Evolutionary conservation across 495 filamentous ascomycete species (phyloP).

Genomic region (Cudoniella acicularis): DNA sequence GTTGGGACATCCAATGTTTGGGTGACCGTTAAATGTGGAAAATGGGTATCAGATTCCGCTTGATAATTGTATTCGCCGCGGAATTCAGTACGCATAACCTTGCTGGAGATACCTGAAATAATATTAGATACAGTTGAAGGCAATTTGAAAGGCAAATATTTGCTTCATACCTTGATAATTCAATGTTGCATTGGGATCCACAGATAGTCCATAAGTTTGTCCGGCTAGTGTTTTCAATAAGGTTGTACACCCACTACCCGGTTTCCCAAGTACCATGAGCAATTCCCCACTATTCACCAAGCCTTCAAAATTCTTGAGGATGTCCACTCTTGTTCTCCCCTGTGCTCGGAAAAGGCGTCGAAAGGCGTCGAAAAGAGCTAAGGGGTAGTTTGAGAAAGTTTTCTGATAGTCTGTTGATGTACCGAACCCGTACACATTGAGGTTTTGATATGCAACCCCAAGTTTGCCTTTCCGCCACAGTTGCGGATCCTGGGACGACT

Average conservation of each 20-base stretch:
- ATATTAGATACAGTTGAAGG: not conserved
- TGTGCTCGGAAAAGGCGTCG: too few species aligned
- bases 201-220: slow-evolving; percentile 64
- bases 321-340: too few species aligned
- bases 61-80: slow-evolving; percentile 71
- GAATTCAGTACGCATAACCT: slow-evolving; percentile 32
- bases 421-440: too few species aligned
- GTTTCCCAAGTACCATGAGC: slow-evolving; percentile 63
- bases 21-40: slow-evolving; percentile 69
- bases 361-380: too few species aligned
- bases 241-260: slow-evolving; percentile 58
- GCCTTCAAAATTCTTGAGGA: slow-evolving; percentile 41
- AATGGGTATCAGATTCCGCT: slow-evolving; percentile 72
- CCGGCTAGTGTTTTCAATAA: slow-evolving; percentile 74
- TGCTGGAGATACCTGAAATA: not conserved
- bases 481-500: too few species aligned
- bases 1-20: slow-evolving; percentile 73
- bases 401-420: too few species aligned
- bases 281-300: slow-evolving; percentile 72
- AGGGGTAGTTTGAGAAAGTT: too few species aligned
- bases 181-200: slow-evolving; percentile 60
- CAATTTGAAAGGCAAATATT: too few species aligned
- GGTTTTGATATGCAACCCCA: too few species aligned
- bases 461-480: too few species aligned
- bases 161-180: slow-evolving; percentile 64